These are phyloP conservation scores for Cladosporium sp. DNA, from an alignment of 2,329 filamentous ascomycete genomes.

Conservation along the genomic window DNA sequence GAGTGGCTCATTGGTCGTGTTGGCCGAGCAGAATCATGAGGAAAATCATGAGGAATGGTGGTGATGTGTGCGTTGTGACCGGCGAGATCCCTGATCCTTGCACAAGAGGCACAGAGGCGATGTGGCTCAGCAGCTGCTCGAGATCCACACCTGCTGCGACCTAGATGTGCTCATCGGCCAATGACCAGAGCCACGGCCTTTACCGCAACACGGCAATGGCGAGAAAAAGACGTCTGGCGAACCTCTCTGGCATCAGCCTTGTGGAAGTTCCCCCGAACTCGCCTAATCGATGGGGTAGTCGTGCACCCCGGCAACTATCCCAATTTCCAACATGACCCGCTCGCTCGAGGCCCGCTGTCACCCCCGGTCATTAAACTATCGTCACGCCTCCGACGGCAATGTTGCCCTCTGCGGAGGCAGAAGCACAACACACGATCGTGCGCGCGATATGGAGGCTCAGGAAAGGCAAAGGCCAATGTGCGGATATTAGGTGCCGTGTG, in stretches of 20 bases:
- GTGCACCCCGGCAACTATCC: conserved; percentile 3
- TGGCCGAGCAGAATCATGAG: too few species aligned
- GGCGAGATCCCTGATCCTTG: conserved; percentile 5
- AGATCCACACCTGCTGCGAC: not conserved
- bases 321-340: conserved; percentile 4
- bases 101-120: not conserved
- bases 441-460: not conserved
- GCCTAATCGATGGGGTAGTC: not conserved
- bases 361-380: conserved; percentile 7
- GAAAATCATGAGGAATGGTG: too few species aligned
- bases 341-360: not conserved
- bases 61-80: conserved; percentile 2
- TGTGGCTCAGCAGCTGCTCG: conserved; percentile 8
- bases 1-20: conserved; percentile 4
- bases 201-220: too few species aligned
- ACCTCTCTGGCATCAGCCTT: conserved; percentile 8
- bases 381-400: not conserved
- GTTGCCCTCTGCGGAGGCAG: conserved; percentile 3
- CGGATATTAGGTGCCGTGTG: conserved; percentile 3
- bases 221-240: not conserved
- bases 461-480: not conserved
- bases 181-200: conserved; percentile 1
- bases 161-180: not conserved
- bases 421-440: not conserved
- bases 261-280: not conserved